phyloP scores from a whole-genome alignment of 768 basidiomycete species.

The Pleurotus tuoliensis region DNA sequence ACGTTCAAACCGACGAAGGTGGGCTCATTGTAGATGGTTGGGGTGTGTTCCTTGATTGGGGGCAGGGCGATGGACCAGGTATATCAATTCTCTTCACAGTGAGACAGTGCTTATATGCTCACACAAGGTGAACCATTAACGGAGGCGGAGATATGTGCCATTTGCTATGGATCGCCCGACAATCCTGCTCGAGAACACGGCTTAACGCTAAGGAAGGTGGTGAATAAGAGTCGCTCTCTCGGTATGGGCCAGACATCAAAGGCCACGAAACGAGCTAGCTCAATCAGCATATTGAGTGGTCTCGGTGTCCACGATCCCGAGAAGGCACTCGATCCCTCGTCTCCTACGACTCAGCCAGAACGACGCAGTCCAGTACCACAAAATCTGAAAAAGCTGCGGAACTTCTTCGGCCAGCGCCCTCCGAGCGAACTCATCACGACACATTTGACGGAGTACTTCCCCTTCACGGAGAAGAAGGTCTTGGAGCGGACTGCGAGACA shows the following conservation, averaged over 20 bases:
- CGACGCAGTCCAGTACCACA: slow-evolving; percentile 21
- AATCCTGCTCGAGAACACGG: slow-evolving; percentile 79
- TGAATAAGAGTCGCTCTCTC: slow-evolving; percentile 26
- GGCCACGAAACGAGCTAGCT: slow-evolving; percentile 87
- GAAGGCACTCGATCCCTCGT: slow-evolving; percentile 52
- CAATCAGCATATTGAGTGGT: slow-evolving; percentile 90
- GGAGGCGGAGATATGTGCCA: slow-evolving; percentile 73
- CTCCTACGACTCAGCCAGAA: slow-evolving; percentile 35
- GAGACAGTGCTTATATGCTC: not conserved
- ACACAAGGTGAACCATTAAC: slow-evolving; percentile 66
- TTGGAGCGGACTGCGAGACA: slow-evolving; percentile 85
- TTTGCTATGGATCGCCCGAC: slow-evolving; percentile 80
- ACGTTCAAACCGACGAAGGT: slow-evolving; percentile 67
- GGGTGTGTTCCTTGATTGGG: slow-evolving; percentile 75
- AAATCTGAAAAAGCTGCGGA: slow-evolving; percentile 66
- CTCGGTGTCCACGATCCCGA: slow-evolving; percentile 85
- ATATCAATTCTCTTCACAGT: slow-evolving; percentile 21
- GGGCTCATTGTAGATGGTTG: slow-evolving; percentile 85
- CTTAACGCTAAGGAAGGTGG: slow-evolving; percentile 63
- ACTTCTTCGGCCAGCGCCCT: slow-evolving; percentile 97
- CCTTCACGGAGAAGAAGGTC: slow-evolving; percentile 86
- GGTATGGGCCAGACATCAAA: slow-evolving; percentile 28
- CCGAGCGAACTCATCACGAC: slow-evolving; percentile 96
- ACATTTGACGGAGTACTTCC: slow-evolving; percentile 94
- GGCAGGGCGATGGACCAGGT: slow-evolving; percentile 51